Conservation (phyloP, 2,329 filamentous ascomycete genomes). For the Curvularia eragrostidis region DNA sequence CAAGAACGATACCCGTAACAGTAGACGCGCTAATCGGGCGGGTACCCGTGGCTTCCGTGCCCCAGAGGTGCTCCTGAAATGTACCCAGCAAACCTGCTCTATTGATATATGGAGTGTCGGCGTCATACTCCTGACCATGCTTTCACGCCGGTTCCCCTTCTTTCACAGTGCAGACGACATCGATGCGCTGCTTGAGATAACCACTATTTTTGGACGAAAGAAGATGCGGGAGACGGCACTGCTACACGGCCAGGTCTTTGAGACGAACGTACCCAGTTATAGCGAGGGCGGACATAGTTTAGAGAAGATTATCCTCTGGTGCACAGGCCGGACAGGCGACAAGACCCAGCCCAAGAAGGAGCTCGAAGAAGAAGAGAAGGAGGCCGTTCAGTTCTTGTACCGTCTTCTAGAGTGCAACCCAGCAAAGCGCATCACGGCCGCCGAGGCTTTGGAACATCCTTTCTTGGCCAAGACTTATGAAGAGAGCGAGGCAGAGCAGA, state of each 20-base stretch:
- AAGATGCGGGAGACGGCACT: slow-evolving; percentile 84
- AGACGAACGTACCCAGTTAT: slow-evolving; percentile 91
- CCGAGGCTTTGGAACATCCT: slow-evolving; percentile 74
- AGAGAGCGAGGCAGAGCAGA: slow-evolving; percentile 42
- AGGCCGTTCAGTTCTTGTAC: slow-evolving; percentile 75
- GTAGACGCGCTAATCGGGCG: slow-evolving; percentile 88
- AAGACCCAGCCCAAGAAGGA: slow-evolving; percentile 55
- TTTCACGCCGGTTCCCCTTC: slow-evolving; percentile 92
- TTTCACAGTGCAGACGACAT: slow-evolving; percentile 99
- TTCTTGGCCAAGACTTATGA: slow-evolving; percentile 61
- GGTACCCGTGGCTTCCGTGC: slow-evolving; percentile 95
- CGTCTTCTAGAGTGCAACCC: slow-evolving; percentile 80
- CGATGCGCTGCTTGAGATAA: slow-evolving; percentile 96
- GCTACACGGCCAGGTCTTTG: slow-evolving; percentile 88
- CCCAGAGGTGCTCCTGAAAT: slow-evolving; percentile 96
- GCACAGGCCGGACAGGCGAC: slow-evolving; percentile 75
- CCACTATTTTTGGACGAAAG: slow-evolving; percentile 86
- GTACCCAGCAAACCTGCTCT: slow-evolving; percentile 87
- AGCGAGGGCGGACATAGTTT: slow-evolving; percentile 83
- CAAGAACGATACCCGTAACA: slow-evolving; percentile 86
- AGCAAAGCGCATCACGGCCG: slow-evolving; percentile 73
- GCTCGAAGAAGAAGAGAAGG: slow-evolving; percentile 71
- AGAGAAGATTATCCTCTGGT: slow-evolving; percentile 96
- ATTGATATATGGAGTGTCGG: slow-evolving; percentile 98
- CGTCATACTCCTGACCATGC: slow-evolving; percentile 94